phyloP scores from a whole-genome alignment of 2,329 filamentous ascomycete genomes.

The Metarhizium sp. region DNA sequence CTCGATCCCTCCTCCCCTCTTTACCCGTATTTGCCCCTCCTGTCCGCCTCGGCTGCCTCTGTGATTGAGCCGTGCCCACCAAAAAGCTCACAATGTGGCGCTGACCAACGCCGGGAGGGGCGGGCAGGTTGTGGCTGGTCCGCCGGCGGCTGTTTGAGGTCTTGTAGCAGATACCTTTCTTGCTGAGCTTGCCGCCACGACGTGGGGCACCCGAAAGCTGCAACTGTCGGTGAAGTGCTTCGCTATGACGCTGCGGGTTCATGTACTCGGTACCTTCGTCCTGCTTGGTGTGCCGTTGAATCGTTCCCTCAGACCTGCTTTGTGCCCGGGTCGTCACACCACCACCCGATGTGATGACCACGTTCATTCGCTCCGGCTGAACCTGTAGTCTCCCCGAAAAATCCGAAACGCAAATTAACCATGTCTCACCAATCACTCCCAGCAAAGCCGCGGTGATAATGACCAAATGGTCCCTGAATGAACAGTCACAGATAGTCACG shows the following conservation, averaged over 20 bases:
- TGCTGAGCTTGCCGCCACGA: not conserved
- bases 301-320: no score
- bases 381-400: not conserved
- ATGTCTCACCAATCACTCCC: no score
- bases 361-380: not conserved
- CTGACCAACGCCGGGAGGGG: not conserved
- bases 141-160: not conserved
- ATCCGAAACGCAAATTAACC: not conserved
- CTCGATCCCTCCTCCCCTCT: not conserved
- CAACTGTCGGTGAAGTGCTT: not conserved
- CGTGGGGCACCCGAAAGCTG: not conserved
- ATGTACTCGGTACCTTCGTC: not conserved
- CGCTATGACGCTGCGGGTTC: not conserved
- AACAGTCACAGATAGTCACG: no score
- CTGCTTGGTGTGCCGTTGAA: not conserved
- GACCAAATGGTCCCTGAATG: no score
- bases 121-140: not conserved
- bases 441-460: no score
- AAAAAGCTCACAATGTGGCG: not conserved
- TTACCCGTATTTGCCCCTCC: not conserved
- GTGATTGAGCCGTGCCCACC: not conserved
- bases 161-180: not conserved
- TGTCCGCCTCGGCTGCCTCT: not conserved
- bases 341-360: not conserved
- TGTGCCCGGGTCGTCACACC: no score